A percentile compares a stretch with the other conserved stretches of the same genome.
Conservation (phyloP, 2,329 filamentous ascomycete species). For the Arthroderma sp. region DNA sequence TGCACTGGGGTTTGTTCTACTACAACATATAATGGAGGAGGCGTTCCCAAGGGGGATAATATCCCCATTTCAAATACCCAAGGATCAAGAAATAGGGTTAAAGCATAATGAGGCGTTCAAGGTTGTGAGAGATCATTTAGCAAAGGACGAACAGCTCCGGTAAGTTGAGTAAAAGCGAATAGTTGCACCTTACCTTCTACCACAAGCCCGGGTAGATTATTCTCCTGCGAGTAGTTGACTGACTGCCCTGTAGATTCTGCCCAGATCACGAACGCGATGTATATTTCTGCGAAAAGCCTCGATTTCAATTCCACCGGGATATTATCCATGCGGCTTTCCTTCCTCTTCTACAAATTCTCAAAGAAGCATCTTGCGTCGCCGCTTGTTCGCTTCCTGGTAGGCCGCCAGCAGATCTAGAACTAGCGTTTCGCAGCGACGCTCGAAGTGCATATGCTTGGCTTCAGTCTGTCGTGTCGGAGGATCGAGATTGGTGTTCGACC, state of each 20-base stretch:
- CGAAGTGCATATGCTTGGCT: constrained; percentile 46
- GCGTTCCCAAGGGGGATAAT: too few species aligned
- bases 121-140: too few species aligned
- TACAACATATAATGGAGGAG: too few species aligned
- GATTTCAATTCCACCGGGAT: constrained; percentile 41
- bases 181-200: too few species aligned
- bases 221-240: too few species aligned
- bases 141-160: too few species aligned
- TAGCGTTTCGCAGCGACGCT: constrained; percentile 44
- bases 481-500: constrained; percentile 45
- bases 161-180: too few species aligned
- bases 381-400: constrained; percentile 35
- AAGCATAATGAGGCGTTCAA: too few species aligned
- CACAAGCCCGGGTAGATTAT: too few species aligned
- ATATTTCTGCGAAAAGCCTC: constrained; percentile 19
- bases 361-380: constrained; percentile 41
- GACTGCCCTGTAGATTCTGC: constrained; percentile 20
- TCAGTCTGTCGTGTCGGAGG: constrained; percentile 44
- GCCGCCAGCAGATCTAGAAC: constrained; percentile 40
- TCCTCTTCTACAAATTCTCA: constrained; percentile 44
- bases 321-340: constrained; percentile 46
- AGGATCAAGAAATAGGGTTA: too few species aligned
- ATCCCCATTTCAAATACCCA: too few species aligned
- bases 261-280: constrained; percentile 21
- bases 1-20: too few species aligned